Base-by-base conservation (phyloP, 164 flowering plant species). In the Berberis vulgaris region DNA sequence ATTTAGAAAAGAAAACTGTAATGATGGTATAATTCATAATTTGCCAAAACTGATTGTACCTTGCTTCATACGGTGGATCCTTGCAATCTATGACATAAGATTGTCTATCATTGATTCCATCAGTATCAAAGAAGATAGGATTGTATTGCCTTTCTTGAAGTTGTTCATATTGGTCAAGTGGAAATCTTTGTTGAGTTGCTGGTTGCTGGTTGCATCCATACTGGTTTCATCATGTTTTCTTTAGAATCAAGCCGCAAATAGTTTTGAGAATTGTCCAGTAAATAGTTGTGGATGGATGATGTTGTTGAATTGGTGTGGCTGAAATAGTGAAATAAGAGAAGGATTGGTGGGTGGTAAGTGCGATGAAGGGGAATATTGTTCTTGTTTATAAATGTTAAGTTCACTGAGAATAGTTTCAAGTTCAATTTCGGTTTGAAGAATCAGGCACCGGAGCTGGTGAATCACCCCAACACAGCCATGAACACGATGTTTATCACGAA, bases 351-450 rank as follows among this genome's bases (percentile, higher is more conserved):
- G 60, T 55, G 50, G 69, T 40, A 67, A 60, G 7, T 67, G 69
- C 7, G 69, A 53, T n/a, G 68, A 63, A 26, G 69, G 66, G 7
- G 62, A 49, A 7, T 41, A 26, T 5, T 43, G 59, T 9, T 80
- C 82, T 13, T 82, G 83, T 49, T 80, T 66, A 65, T 42, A 80
- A 41, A 79, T n/a, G 1, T 70, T 75, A 4, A 92, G 82, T 41
- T 83, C 87, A 0, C 78, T 7, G 11, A 58, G 72, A 6, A 88
- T 79, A 3, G 74, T 72, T 0, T 74, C 73, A 11, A 85, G 83
- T 68, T 89, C 91, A 38, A 83, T 76, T 41, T 85, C 68, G 3
- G 61, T 11, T 7, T 67, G 71, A 13, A 64, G 60, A 9, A 67
- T 65, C 6, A 41, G 55, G 2, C 39, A 8, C 6, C 68, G 66